Percentiles rank a stretch among this genome's conserved stretches.
Conservation (phyloP, 176 grass and related monocot species). For the Melocanna baccifera region DNA sequence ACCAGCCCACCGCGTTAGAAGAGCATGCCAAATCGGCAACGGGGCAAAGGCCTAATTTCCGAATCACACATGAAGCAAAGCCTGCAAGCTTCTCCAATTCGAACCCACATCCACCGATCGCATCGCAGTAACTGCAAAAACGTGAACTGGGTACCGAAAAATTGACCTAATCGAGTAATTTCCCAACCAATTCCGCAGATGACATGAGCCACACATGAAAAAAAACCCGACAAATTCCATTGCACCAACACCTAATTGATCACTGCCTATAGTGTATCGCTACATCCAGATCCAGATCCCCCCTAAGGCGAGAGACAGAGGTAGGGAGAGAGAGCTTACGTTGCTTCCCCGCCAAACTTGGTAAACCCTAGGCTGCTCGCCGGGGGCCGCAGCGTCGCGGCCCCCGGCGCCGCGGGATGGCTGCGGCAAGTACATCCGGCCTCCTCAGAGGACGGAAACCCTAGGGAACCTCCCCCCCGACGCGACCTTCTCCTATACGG, state of each 20-base stretch:
- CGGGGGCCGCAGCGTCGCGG: neutral
- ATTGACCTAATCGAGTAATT: neutral
- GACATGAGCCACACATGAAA: neutral
- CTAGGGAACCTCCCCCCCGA: constrained; percentile 1
- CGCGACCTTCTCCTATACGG: constrained; percentile 16
- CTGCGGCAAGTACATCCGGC: constrained; percentile 61
- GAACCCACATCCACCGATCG: neutral
- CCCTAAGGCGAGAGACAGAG: neutral
- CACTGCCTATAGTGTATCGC: neutral
- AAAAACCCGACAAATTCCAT: neutral
- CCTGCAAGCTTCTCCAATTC: neutral
- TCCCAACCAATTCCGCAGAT: neutral
- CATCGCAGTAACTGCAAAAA: neutral
- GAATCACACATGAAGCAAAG: neutral
- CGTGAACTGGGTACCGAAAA: neutral
- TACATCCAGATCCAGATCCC: constrained; percentile 33
- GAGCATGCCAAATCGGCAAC: neutral
- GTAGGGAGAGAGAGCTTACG: constrained; percentile 44
- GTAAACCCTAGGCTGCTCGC: constrained; percentile 81
- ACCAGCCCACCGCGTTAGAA: neutral
- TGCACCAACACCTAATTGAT: neutral
- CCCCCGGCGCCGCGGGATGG: constrained; percentile 25
- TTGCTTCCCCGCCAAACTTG: constrained; percentile 94
- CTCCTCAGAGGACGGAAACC: constrained; percentile 2
- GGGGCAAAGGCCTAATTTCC: neutral